A percentile compares a stretch with the other conserved stretches of the same genome.
Conservation (phyloP, 306 rosid genomes). For the Cicer pinnatifidum region DNA sequence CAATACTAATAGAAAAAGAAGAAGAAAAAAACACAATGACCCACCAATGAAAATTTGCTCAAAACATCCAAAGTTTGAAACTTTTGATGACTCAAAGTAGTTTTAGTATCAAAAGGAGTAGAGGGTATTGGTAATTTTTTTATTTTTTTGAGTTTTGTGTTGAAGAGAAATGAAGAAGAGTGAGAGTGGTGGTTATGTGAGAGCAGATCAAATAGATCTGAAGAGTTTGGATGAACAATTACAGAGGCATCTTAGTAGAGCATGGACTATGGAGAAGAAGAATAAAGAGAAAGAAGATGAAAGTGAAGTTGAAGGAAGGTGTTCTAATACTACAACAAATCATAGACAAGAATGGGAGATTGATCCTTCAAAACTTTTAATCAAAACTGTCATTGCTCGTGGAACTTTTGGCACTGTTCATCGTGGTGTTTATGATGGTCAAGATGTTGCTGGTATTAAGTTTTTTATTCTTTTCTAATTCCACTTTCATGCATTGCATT, state of each 20-base stretch:
- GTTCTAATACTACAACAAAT: slow-evolving; percentile 39
- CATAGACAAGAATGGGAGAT: slow-evolving; percentile 94
- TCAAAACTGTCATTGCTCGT: slow-evolving; percentile 87
- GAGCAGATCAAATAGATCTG: slow-evolving; percentile 99
- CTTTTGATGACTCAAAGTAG: slow-evolving; percentile 36
- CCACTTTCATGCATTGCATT: not conserved
- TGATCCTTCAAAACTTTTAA: slow-evolving; percentile 83
- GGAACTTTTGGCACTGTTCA: slow-evolving; percentile 99
- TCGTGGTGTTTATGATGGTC: slow-evolving; percentile 92
- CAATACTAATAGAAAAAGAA: slow-evolving; percentile 14
- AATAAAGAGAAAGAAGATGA: slow-evolving; percentile 66
- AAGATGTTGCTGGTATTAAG: slow-evolving; percentile 80
- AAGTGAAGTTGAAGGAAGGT: slow-evolving; percentile 31
- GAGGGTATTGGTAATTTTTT: slow-evolving; percentile 33
- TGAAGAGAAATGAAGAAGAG: slow-evolving; percentile 69
- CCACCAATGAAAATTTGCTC: slow-evolving; percentile 42
- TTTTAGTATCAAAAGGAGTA: slow-evolving; percentile 21
- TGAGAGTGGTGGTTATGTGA: slow-evolving; percentile 82
- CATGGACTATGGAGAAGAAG: slow-evolving; percentile 96
- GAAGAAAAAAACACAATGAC: slow-evolving; percentile 24
- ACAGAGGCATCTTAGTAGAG: slow-evolving; percentile 85
- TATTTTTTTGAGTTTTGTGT: not conserved
- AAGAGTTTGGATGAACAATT: slow-evolving; percentile 98
- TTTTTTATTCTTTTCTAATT: too few relatives aligned
- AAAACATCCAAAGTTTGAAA: slow-evolving; percentile 31